Evolutionary conservation across 2,329 filamentous ascomycete genomes (phyloP).

Genomic region (Hortaea sp.): DNA sequence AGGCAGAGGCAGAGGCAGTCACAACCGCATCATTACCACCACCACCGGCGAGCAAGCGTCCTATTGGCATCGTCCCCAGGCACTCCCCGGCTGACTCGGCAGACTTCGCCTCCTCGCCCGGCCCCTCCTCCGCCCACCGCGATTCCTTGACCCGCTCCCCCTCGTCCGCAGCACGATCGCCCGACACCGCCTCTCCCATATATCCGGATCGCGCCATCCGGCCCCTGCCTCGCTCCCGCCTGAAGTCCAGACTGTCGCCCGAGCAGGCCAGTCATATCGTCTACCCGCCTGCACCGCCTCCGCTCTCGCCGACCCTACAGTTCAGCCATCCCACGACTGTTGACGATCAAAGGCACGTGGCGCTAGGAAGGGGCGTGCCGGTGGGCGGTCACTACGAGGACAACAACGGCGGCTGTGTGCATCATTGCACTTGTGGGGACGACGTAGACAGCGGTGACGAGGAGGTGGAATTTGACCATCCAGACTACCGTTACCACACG

Average conservation of each 20-base stretch:
- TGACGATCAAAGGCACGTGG: background rate
- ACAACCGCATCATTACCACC: background rate
- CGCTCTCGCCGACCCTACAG: slow-evolving; percentile 42
- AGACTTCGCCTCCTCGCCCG: slow-evolving; percentile 13
- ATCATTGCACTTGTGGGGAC: slow-evolving; percentile 38
- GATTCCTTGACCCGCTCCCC: slow-evolving; percentile 13
- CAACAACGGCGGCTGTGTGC: slow-evolving; percentile 26
- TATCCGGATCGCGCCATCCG: slow-evolving; percentile 88
- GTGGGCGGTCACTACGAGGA: background rate
- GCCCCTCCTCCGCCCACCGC: too few relatives aligned
- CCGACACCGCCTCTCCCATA: slow-evolving; percentile 66
- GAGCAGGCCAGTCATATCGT: slow-evolving; percentile 74
- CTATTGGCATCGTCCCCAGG: background rate
- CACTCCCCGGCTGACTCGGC: background rate
- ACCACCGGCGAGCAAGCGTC: background rate
- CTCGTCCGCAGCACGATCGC: slow-evolving; percentile 19
- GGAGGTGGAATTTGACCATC: slow-evolving; percentile 33
- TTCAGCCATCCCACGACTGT: slow-evolving; percentile 9
- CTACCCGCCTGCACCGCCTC: slow-evolving; percentile 67
- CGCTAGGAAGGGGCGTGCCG: background rate
- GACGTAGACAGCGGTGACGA: slow-evolving; percentile 51
- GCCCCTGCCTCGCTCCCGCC: slow-evolving; percentile 76
- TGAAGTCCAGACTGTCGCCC: slow-evolving; percentile 78
- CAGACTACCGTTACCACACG: slow-evolving; percentile 25
- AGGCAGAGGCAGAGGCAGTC: background rate